phyloP scores from a whole-genome alignment of 306 rosid genomes.

The Coriaria nepalensis region DNA sequence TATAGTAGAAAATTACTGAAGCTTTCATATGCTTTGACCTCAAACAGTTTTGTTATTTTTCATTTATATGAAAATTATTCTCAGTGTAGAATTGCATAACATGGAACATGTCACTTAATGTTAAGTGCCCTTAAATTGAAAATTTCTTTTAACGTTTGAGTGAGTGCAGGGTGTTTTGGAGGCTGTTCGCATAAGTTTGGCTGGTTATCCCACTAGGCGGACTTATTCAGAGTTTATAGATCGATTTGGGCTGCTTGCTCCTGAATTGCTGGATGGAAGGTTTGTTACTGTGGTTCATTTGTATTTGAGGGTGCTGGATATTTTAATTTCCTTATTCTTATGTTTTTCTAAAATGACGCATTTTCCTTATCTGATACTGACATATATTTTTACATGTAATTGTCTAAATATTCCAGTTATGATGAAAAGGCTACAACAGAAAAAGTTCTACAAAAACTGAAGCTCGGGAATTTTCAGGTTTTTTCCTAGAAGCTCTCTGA shows the following conservation, averaged over 20 bases:
- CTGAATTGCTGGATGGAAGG: conserved; percentile 66
- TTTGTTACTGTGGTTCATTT: conserved; percentile 22
- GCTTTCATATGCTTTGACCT: not conserved
- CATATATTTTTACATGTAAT: conserved; percentile 8
- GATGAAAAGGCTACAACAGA: conserved; percentile 61
- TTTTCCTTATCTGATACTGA: conserved; percentile 2
- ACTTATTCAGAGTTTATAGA: conserved; percentile 78
- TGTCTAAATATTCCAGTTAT: conserved; percentile 25
- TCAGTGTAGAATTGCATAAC: too few relatives aligned
- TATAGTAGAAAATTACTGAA: not conserved
- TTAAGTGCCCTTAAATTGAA: too few relatives aligned
- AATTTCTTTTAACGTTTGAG: not conserved
- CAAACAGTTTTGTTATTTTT: not conserved
- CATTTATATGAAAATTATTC: not conserved
- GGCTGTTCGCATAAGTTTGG: conserved; percentile 96
- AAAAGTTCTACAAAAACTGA: conserved; percentile 57
- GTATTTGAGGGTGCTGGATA: conserved; percentile 1
- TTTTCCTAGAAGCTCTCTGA: not conserved
- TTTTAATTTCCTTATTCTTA: not conserved
- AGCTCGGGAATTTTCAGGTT: conserved; percentile 88
- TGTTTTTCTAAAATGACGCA: not conserved
- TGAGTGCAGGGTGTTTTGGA: conserved; percentile 81
- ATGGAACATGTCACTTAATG: too few relatives aligned
- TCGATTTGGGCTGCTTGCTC: conserved; percentile 81
- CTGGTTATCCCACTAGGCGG: conserved; percentile 93